Base-by-base conservation (phyloP, 108 stramenopile species). In the Aurantiochytrium sp. region DNA sequence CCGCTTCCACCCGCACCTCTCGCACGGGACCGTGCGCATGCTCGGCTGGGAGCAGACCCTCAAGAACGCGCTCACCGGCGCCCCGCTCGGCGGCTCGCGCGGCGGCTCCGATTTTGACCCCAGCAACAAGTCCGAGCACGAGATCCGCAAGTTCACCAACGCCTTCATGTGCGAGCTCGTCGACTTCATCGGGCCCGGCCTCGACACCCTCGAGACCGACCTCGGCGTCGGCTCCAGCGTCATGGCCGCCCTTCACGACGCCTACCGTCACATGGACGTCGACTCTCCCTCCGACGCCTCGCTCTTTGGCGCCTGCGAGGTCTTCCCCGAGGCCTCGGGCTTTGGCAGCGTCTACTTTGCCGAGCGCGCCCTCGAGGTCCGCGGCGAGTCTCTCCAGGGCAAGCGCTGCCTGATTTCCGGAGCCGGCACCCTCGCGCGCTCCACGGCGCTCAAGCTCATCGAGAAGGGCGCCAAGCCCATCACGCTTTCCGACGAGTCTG, bases 91-190 rank as follows among this genome's bases (percentile, higher is more conserved):
- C 30, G 92, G 91, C 10, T 91, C 91, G 17, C 87, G 50, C 4
- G 93, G 93, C n/a, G 93, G 93, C 30, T 89, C 92, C 15, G 93
- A 93, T 69, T 93, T 93, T 89, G 90, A 93, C 86, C 93, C 93
- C 30, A 88, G 55, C 65, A 89, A 90, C 73, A 81, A 81, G 45
- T 81, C 73, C 27, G 73, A 81, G 45, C 42, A 48, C 42, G 73
- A 81, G 45, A 48, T 81, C 30, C 73, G 45, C 73, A 41, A 24
- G 21, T 69, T 88, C 45, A 27, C 42, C 73, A 48, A 81, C 24
- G 45, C 42, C 73, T 81, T 81, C 30, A 48, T 81, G 73, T 48
- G 73, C 73, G 73, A 81, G 73, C 45, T 81, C 27, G 45, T 24
- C 45, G 73, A 81, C 73, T 81, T 81, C 45, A 81, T 81, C 45